These are phyloP conservation scores for Cenchrus americanus DNA, from an alignment of 176 grass and related monocot genomes.

Conservation along the genomic window DNA sequence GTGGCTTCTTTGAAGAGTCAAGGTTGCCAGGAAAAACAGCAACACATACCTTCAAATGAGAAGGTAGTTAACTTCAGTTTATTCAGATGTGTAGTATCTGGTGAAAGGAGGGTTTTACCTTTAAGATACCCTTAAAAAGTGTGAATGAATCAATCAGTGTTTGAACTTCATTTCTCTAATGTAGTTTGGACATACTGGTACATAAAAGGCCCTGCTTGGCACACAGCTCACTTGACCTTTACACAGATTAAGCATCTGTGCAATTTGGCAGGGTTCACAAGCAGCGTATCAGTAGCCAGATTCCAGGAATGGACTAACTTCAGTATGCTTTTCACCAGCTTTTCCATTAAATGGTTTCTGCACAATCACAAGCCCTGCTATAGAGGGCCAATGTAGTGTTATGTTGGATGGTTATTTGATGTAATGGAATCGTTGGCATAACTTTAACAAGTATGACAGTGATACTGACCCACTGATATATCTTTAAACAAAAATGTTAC, in stretches of 20 bases:
- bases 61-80: slow-evolving; percentile 32
- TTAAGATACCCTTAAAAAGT: not conserved
- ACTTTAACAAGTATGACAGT: not conserved
- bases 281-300: not conserved
- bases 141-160: slow-evolving; percentile 3
- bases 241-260: not conserved
- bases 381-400: not conserved
- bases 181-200: not conserved
- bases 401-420: not conserved
- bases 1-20: not conserved
- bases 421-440: not conserved
- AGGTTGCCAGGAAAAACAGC: not conserved
- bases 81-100: slow-evolving; percentile 12
- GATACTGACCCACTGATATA: not conserved
- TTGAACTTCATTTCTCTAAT: slow-evolving; percentile 14
- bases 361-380: too few relatives aligned
- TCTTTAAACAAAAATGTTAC: slow-evolving; percentile 17
- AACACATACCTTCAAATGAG: not conserved
- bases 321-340: too few relatives aligned
- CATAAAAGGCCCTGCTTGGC: not conserved
- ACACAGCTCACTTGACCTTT: not conserved
- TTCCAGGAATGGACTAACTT: not conserved
- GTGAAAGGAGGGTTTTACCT: slow-evolving; percentile 2
- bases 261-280: too few relatives aligned
- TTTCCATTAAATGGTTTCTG: too few relatives aligned